phyloP scores from a whole-genome alignment of 179 eudicot species.

The Silene vulgaris region DNA sequence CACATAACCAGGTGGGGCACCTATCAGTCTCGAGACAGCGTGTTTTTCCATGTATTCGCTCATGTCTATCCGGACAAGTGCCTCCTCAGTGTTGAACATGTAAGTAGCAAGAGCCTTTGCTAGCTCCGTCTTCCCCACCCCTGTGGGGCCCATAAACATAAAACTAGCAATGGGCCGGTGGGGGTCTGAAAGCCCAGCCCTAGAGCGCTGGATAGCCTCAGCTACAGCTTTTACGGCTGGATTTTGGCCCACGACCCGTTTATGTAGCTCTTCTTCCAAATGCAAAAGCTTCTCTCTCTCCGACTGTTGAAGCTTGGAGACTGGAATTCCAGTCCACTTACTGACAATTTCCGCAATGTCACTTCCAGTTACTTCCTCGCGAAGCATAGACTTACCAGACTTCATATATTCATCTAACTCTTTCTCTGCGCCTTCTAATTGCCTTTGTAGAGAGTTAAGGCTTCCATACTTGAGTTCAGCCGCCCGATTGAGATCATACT shows the following conservation, averaged over 20 bases:
- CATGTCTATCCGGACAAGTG: constrained; percentile 92
- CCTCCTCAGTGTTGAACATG: constrained; percentile 85
- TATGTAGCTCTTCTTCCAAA: constrained; percentile 83
- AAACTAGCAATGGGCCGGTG: constrained; percentile 92
- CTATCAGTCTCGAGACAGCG: constrained; percentile 79
- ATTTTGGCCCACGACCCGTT: constrained; percentile 85
- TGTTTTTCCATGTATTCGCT: constrained; percentile 97
- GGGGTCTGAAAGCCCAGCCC: constrained; percentile 94
- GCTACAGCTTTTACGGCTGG: constrained; percentile 83
- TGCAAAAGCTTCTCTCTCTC: constrained; percentile 79
- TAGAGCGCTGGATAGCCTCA: constrained; percentile 89
- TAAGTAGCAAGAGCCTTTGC: constrained; percentile 87
- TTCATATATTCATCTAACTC: constrained; percentile 75
- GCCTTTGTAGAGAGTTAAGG: constrained; percentile 75
- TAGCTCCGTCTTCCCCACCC: constrained; percentile 94
- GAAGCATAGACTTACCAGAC: constrained; percentile 93
- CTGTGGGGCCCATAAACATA: constrained; percentile 99
- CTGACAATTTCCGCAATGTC: constrained; percentile 96
- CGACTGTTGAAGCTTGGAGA: constrained; percentile 86
- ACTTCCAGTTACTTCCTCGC: constrained; percentile 78
- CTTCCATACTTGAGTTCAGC: constrained; percentile 95
- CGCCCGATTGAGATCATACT: constrained; percentile 89
- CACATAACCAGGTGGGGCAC: constrained; percentile 97
- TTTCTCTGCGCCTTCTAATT: constrained; percentile 72
- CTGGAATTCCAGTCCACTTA: constrained; percentile 97